Percentiles rank a stretch among this genome's conserved stretches.
These are phyloP conservation scores for Monilinia polystroma DNA, from an alignment of 2,329 filamentous ascomycete species.

Conservation along the genomic window DNA sequence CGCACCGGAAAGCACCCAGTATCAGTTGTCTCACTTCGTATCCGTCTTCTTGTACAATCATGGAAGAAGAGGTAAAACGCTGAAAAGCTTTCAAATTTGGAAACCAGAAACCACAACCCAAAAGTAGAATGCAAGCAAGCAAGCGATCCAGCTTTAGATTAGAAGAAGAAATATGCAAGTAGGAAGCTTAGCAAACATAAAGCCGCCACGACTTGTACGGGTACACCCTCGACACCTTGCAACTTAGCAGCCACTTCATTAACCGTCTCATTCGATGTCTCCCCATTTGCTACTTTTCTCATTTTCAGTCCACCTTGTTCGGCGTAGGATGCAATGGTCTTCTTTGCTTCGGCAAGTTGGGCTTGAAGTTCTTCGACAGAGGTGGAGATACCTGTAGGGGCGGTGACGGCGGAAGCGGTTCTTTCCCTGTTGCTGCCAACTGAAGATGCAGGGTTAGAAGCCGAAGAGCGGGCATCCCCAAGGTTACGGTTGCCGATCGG, in stretches of 20 bases:
- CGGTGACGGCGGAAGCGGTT: conserved; percentile 45
- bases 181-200: conserved; percentile 89
- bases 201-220: conserved; percentile 78
- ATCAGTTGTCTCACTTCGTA: conserved; percentile 8
- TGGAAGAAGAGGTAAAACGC: conserved; percentile 9
- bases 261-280: conserved; percentile 51
- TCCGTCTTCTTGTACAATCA: conserved; percentile 10
- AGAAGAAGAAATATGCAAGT: conserved; percentile 96
- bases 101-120: conserved; percentile 11
- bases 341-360: conserved; percentile 73
- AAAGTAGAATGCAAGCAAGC: conserved; percentile 5
- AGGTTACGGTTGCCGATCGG: conserved; percentile 40
- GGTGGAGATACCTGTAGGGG: conserved; percentile 43
- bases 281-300: conserved; percentile 64
- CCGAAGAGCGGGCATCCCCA: conserved; percentile 64
- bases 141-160: conserved; percentile 40
- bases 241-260: conserved; percentile 54
- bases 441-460: conserved; percentile 65
- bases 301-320: conserved; percentile 74
- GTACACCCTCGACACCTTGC: conserved; percentile 62
- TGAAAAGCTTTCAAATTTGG: conserved; percentile 13
- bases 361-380: conserved; percentile 63
- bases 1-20: conserved; percentile 5
- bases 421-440: conserved; percentile 31
- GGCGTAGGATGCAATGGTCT: conserved; percentile 67